Base-by-base conservation (phyloP, 148 eudicot genomes). In the Mesembryanthemum crystallinum region DNA sequence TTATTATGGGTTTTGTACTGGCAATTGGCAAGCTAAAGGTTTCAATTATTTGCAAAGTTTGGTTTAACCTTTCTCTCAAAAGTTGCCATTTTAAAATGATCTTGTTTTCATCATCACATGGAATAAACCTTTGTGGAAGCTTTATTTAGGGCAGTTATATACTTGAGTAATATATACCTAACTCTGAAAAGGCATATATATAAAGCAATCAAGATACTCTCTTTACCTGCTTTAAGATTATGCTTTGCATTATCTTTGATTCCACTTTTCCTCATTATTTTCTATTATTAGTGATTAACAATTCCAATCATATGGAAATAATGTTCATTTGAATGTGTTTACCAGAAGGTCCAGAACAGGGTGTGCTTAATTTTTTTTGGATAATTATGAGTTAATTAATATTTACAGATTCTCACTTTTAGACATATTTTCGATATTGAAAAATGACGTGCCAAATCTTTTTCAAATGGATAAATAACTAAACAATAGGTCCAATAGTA, bases 231-330 rank as follows among this genome's bases (percentile, higher is more conserved):
- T 20, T 49, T 43, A 20, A 20, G 24, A 29, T 47, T n/a, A 63
- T 28, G 24, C 39, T 45, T 29, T 30, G 63, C 28, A 73, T 73
- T 49, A 64, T 64, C 60, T 63, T 63, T 21, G 69, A 62, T 74
- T 74, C 77, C 70, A 45, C 45, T 74, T 73, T 74, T 49, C 60
- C 49, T 69, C 43, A 73, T 74, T 74, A 62, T 42, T 32, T 18
- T 30, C 47, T 4, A 64, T 39, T 21, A n/a, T 14, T 18, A n/a
- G 14, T 32, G 12, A 60, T 28, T 61, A 74, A 63, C 69, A 74
- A 62, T 47, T 65, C 70, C 77, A 74, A 64, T 74, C 77, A 64
- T 74, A 47, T 64, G 70, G 61, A 18, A 6, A 45, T 45, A 45
- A 45, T 45, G 49, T 45, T 45, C 11, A 8, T 8, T 45, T 45